A percentile compares a stretch with the other conserved stretches of the same genome.
Conservation (phyloP, 208 protist genomes). For the Trypanosoma lewisi region DNA sequence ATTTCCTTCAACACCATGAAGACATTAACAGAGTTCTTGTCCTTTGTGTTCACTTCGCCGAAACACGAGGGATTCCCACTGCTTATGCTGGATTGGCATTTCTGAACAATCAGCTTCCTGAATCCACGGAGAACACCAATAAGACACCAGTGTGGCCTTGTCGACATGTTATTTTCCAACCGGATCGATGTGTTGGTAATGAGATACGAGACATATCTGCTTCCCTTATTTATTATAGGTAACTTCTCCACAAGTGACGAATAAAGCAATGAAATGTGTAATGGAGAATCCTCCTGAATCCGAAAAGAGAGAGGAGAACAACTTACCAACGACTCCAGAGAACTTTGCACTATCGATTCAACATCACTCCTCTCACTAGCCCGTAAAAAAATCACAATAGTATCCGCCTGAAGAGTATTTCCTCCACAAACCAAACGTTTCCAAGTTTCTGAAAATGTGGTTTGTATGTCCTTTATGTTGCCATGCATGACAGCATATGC, state of each 20-base stretch:
- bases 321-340: neutral
- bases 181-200: neutral
- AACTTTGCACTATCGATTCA: neutral
- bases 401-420: slow-evolving; percentile 3
- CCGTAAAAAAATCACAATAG: slow-evolving; percentile 21
- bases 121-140: slow-evolving; percentile 23
- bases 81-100: neutral
- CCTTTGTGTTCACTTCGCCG: neutral
- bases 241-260: slow-evolving; percentile 10
- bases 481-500: slow-evolving; percentile 4
- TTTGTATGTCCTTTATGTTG: neutral
- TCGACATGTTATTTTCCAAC: neutral
- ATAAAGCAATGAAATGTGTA: slow-evolving; percentile 14
- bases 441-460: slow-evolving; percentile 3
- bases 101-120: slow-evolving; percentile 7
- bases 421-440: neutral
- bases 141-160: slow-evolving; percentile 7
- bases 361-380: neutral
- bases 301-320: neutral
- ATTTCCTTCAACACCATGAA: neutral
- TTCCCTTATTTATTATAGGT: neutral
- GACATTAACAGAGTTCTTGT: neutral
- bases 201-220: neutral
- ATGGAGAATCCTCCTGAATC: neutral
- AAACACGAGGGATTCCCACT: neutral